Conservation (phyloP, 768 basidiomycete species). For the Hericium erinaceus region DNA sequence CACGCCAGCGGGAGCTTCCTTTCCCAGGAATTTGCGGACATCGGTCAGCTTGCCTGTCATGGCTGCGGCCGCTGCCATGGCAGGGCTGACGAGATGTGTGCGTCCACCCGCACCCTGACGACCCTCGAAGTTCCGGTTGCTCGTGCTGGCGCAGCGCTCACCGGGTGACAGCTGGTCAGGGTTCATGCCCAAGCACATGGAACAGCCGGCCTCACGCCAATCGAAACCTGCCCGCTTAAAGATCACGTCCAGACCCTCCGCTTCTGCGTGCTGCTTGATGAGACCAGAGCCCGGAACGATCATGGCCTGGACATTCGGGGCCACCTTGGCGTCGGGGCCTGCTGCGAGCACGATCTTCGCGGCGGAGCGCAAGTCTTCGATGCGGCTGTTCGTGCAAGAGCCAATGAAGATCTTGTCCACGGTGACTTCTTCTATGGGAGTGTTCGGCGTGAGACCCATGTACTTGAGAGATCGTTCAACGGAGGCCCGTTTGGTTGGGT, state of each 20-base stretch:
- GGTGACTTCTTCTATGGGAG: conserved; percentile 45
- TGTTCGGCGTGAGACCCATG: conserved; percentile 50
- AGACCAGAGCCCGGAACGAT: conserved; percentile 60
- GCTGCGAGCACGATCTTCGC: conserved; percentile 45
- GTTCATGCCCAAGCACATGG: conserved; percentile 69
- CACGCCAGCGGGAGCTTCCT: conserved; percentile 20
- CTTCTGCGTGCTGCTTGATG: conserved; percentile 57
- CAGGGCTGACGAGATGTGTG: conserved; percentile 56
- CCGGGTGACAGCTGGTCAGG: conserved; percentile 53
- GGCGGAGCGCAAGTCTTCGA: conserved; percentile 56
- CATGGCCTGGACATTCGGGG: conserved; percentile 48
- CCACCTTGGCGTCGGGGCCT: conserved; percentile 41
- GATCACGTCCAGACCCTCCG: conserved; percentile 52
- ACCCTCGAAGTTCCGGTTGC: conserved; percentile 61
- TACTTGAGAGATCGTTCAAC: conserved; percentile 47
- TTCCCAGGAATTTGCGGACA: conserved; percentile 42
- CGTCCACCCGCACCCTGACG: conserved; percentile 53
- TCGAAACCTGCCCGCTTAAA: conserved; percentile 61
- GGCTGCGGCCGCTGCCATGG: conserved; percentile 60
- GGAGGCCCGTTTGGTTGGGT: conserved; percentile 34
- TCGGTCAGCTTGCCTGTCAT: conserved; percentile 51
- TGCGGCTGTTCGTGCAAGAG: conserved; percentile 60
- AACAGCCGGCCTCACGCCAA: conserved; percentile 63
- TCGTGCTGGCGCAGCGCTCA: conserved; percentile 51
- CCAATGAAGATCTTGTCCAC: conserved; percentile 63